Percentiles rank a stretch among this genome's conserved stretches.
Conservation (phyloP, 2,329 filamentous ascomycete species). For the Aspergillus ochraceoroseus region DNA sequence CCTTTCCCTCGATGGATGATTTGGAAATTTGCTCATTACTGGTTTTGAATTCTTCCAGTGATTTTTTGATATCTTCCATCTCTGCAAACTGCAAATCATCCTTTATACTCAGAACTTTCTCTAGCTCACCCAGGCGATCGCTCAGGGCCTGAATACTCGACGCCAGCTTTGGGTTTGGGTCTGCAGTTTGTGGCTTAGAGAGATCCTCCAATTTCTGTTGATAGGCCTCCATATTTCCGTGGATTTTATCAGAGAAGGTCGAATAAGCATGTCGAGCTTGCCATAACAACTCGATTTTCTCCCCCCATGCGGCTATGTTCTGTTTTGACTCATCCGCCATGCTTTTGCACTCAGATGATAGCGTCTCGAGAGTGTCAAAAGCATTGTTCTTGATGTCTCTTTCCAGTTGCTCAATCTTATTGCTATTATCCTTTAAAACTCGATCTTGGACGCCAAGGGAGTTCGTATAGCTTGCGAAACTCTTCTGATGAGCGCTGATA, state of each 20-base stretch:
- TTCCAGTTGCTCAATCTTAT: conserved; percentile 2
- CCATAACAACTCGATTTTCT: conserved; percentile 7
- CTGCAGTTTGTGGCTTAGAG: not conserved
- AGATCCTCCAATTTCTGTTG: conserved; percentile 7
- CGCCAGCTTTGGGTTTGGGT: not conserved
- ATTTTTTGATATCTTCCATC: conserved; percentile 19
- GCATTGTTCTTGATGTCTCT: not conserved
- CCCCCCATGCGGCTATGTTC: not conserved
- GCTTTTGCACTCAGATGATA: not conserved
- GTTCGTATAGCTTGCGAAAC: conserved; percentile 6
- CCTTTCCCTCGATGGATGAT: not conserved
- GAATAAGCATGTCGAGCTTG: conserved; percentile 6
- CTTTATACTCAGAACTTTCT: conserved; percentile 15
- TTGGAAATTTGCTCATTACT: conserved; percentile 2
- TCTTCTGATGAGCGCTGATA: not conserved
- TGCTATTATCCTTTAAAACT: not conserved
- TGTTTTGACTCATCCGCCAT: conserved; percentile 7
- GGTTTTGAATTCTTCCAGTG: conserved; percentile 1
- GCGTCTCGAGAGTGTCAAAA: not conserved
- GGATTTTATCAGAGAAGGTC: conserved; percentile 2
- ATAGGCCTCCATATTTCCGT: conserved; percentile 6
- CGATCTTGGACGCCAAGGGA: conserved; percentile 1
- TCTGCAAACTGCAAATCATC: conserved; percentile 22
- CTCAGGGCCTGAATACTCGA: conserved; percentile 2
- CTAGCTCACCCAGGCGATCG: conserved; percentile 15